These are phyloP conservation scores for Zizania palustris DNA, from an alignment of 202 grass and related monocot species.

Conservation along the genomic window DNA sequence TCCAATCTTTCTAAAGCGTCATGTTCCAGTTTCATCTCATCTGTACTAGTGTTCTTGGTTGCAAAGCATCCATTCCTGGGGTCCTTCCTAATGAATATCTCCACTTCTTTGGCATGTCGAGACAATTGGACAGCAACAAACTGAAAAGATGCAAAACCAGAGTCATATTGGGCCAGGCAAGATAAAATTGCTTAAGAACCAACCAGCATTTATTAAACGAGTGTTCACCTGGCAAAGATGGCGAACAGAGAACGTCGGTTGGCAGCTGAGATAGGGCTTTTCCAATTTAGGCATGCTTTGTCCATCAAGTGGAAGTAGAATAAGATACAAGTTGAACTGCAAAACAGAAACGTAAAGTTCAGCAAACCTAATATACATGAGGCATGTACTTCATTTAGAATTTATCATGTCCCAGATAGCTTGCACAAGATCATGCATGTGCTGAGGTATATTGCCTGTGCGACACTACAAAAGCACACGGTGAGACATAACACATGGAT, in stretches of 20 bases:
- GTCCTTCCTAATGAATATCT: conserved; percentile 69
- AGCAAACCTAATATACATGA: conserved; percentile 17
- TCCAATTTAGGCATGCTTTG: conserved; percentile 70
- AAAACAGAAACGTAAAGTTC: conserved; percentile 43
- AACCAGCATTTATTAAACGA: background rate
- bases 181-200: background rate
- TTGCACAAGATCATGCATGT: conserved; percentile 22
- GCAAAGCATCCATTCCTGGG: conserved; percentile 26
- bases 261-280: conserved; percentile 71
- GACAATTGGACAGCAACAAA: conserved; percentile 81
- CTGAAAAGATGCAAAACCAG: conserved; percentile 50
- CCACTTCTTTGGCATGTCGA: conserved; percentile 69
- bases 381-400: conserved; percentile 23
- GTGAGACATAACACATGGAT: background rate
- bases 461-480: conserved; percentile 7
- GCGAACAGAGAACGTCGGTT: conserved; percentile 61
- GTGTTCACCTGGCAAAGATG: conserved; percentile 75
- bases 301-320: conserved; percentile 66
- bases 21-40: conserved; percentile 26
- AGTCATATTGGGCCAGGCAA: conserved; percentile 23
- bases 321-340: conserved; percentile 76
- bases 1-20: conserved; percentile 58
- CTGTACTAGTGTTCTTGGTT: conserved; percentile 26
- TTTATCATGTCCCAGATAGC: background rate
- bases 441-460: conserved; percentile 13